A percentile compares a stretch with the other conserved stretches of the same genome.
phyloP scores from a whole-genome alignment of 2,329 filamentous ascomycete genomes.

The Trichoderma polysporum region DNA sequence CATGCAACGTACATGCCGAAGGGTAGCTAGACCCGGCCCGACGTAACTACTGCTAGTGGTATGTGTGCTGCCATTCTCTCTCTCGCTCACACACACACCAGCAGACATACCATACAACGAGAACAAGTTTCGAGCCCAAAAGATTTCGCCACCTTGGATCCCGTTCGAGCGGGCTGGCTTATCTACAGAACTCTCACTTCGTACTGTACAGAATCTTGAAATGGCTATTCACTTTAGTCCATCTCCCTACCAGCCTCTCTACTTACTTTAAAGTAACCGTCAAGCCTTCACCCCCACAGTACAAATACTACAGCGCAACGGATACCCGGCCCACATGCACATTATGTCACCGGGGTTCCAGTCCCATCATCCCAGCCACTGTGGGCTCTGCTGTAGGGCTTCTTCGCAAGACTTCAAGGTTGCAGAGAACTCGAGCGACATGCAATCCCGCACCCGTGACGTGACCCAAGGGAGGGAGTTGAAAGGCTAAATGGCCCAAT shows the following conservation, averaged over 20 bases:
- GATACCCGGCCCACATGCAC: not conserved
- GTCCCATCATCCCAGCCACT: not conserved
- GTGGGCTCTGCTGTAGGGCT: not conserved
- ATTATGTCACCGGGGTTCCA: not conserved
- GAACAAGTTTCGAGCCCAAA: not conserved
- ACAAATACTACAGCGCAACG: not conserved
- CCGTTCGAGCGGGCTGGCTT: not conserved
- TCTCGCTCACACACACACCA: not conserved
- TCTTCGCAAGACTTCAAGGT: not conserved
- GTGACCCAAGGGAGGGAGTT: not conserved
- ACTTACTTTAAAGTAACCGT: not conserved
- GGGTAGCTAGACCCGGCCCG: not conserved
- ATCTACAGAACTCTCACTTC: not conserved
- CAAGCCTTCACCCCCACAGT: not conserved
- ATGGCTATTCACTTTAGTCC: not conserved
- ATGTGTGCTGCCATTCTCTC: not conserved
- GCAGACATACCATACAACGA: not conserved
- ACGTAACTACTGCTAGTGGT: not conserved
- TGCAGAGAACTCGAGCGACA: not conserved
- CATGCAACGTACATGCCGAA: not conserved
- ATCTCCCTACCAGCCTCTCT: no score
- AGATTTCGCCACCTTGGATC: not conserved
- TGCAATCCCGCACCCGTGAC: slow-evolving; percentile 2
- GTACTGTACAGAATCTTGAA: not conserved
- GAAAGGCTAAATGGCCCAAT: not conserved